Evolutionary conservation across 345 rosid genomes (phyloP).

Genomic region (Turritis glabra): DNA sequence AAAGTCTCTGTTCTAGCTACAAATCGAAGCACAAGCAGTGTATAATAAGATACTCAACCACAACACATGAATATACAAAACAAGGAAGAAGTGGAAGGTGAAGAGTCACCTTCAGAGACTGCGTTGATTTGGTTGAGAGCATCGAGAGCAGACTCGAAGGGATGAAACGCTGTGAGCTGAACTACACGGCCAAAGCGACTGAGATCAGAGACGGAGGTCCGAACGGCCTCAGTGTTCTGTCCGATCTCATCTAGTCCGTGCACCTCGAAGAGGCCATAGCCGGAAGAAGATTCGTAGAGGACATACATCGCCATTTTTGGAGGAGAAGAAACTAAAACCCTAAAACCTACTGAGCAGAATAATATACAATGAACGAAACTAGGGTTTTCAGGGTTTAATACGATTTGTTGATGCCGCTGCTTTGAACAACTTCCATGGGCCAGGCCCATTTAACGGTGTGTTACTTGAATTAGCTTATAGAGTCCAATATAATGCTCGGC

Average conservation of each 20-base stretch:
- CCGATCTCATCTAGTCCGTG: constrained; percentile 83
- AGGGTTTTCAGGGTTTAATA: constrained; percentile 33
- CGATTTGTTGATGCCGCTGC: not conserved
- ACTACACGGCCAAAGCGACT: constrained; percentile 84
- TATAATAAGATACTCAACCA: not conserved
- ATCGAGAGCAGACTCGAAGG: constrained; percentile 74
- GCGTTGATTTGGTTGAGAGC: constrained; percentile 88
- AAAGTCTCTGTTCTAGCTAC: not conserved
- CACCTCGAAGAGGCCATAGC: constrained; percentile 60
- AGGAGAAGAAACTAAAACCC: constrained; percentile 35
- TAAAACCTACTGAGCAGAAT: constrained; percentile 3
- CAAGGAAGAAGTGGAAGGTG: not conserved
- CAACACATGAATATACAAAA: not conserved
- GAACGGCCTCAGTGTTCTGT: constrained; percentile 81
- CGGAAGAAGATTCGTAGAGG: constrained; percentile 75
- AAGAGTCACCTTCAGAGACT: constrained; percentile 68
- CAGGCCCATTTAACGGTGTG: constrained; percentile 42
- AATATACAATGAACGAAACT: not conserved
- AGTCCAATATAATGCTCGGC: not conserved
- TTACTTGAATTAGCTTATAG: not conserved
- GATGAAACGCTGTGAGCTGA: constrained; percentile 72
- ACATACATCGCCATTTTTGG: constrained; percentile 54
- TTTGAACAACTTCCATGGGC: not conserved
- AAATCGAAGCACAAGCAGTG: not conserved
- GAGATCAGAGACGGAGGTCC: constrained; percentile 68